Evolutionary conservation across 768 basidiomycete species (phyloP), one percentile per base, ranked within the genome.

Genomic region (Lactarius tabidus): DNA sequence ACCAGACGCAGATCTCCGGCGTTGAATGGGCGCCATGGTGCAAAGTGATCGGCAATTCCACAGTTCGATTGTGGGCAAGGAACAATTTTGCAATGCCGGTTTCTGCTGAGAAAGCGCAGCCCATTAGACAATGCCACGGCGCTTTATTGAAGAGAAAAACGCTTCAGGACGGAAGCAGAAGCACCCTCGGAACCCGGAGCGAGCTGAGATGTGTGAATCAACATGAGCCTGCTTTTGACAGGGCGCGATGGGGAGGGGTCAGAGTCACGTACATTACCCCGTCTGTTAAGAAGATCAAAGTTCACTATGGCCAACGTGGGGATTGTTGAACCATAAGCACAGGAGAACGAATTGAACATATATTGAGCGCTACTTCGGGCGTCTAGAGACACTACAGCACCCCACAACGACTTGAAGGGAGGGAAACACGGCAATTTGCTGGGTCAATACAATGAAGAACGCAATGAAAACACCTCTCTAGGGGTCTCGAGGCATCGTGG

Each of bases 231-330:
- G 14, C 58, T 29, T 57, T 29, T 29, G 48, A 58, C 38, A 17
- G 36, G 18, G 56, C n/a, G 38, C 23, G 2, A 39, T 53, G 55
- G 36, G 20, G 31, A 43, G 28, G 57, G 57, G 52, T 64, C 23
- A 6, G 9, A 4, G 36, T 61, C 65, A 58, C 57, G 36, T 66
- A 62, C 51, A 59, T 53, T 56, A 3, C 65, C 38, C 56, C 39
- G 38, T 28, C 4, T 20, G 60, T 62, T 43, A 43, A 29, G 15
- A n/a, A 53, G 18, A 35, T 43, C 39, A 28, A 35, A 33, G 57
- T 62, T 26, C 31, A 29, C 53, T 41, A 33, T 8, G 4, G 55
- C 35, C 31, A 54, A 17, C 33, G 26, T 26, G 52, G 39, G 39
- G 26, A 39, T 28, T 38, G 48, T 28, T 38, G 51, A 23, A 54